Percentiles rank a stretch among this genome's conserved stretches.
Evolutionary conservation across 1,284 basidiomycete genomes (phyloP).

Genomic region (Naganishia sp.): DNA sequence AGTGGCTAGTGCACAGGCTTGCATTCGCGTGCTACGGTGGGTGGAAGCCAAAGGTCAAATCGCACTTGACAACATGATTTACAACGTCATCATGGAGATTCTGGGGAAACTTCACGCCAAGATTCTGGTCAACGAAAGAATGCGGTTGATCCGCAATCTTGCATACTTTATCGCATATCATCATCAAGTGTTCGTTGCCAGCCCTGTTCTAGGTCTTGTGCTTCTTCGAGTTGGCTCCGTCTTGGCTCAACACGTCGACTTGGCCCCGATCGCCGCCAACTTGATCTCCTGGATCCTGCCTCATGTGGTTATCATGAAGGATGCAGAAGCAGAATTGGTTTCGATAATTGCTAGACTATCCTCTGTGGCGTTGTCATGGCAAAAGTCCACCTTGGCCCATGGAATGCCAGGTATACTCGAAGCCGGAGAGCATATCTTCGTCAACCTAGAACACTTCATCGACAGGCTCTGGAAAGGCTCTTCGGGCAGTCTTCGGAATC

Average conservation of each 20-base stretch:
- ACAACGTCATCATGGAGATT: conserved; percentile 73
- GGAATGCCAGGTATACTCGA: neutral
- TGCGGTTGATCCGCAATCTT: conserved; percentile 72
- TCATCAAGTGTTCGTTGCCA: conserved; percentile 60
- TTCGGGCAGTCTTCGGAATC: no score
- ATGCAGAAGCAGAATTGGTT: conserved; percentile 9
- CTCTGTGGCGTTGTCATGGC: neutral
- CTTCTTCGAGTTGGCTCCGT: conserved; percentile 69
- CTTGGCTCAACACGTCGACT: conserved; percentile 68
- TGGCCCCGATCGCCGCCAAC: conserved; percentile 68
- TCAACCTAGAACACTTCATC: neutral
- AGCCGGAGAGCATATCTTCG: neutral
- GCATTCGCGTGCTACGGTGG: conserved; percentile 66
- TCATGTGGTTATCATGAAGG: conserved; percentile 37
- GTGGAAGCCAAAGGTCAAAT: conserved; percentile 1
- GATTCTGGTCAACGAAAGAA: conserved; percentile 82
- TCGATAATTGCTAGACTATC: conserved; percentile 6
- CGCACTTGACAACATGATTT: conserved; percentile 60
- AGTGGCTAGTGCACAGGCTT: conserved; percentile 34
- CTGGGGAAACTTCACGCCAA: conserved; percentile 68
- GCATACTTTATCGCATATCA: conserved; percentile 70
- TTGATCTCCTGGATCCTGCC: conserved; percentile 75
- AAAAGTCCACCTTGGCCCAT: neutral
- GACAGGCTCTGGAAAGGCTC: neutral
- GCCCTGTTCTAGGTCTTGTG: conserved; percentile 46